These are phyloP conservation scores for Aristolochia fimbriata DNA, from an alignment of 164 flowering plant genomes.

Conservation along the genomic window DNA sequence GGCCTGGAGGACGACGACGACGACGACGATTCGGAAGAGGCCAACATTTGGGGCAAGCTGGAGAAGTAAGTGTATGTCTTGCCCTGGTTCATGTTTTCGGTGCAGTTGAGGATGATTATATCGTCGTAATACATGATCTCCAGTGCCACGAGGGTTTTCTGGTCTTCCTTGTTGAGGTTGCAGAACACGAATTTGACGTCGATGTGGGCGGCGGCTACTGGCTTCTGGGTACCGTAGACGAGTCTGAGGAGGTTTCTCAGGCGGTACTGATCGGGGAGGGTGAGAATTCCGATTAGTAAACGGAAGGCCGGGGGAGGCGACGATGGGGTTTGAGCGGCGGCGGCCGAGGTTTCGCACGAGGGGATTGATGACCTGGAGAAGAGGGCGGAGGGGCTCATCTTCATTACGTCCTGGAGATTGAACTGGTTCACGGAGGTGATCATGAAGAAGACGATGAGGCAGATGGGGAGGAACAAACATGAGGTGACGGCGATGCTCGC, in stretches of 20 bases:
- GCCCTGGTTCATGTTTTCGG: constrained; percentile 77
- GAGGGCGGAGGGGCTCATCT: no score
- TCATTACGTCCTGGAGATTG: no score
- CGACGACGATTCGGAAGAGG: no score
- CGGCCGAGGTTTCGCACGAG: no score
- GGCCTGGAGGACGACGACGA: neutral
- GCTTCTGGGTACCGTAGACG: constrained; percentile 53
- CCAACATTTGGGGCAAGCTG: constrained; percentile 40
- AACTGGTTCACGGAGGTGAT: no score
- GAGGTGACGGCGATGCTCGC: no score
- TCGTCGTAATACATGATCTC: constrained; percentile 83
- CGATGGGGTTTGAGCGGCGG: constrained; percentile 1
- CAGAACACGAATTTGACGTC: constrained; percentile 84
- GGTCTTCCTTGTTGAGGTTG: constrained; percentile 76
- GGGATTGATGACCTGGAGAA: no score
- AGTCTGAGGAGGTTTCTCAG: constrained; percentile 71
- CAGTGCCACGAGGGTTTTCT: constrained; percentile 50
- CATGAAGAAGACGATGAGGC: no score
- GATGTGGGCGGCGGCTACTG: constrained; percentile 24
- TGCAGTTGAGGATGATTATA: constrained; percentile 64
- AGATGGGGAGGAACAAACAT: no score
- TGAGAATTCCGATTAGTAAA: constrained; percentile 60
- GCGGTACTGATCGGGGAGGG: constrained; percentile 61
- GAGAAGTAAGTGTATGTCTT: constrained; percentile 73
- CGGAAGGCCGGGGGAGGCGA: constrained; percentile 25